phyloP scores from a whole-genome alignment of 164 flowering plant genomes.

The Taxillus chinensis region DNA sequence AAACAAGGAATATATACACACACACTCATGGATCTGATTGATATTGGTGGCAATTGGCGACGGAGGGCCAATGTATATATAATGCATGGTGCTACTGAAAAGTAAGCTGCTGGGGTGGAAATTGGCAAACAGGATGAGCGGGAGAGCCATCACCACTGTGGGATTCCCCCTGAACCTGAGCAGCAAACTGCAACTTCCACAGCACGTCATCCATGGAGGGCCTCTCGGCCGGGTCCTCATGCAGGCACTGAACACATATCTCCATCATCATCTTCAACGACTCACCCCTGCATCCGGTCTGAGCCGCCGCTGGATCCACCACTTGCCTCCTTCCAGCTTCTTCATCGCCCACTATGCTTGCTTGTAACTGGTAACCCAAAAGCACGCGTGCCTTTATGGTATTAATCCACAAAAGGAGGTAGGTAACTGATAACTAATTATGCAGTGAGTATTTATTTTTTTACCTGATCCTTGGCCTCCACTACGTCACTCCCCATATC shows the following conservation, averaged over 20 bases:
- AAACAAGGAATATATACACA: too few species aligned
- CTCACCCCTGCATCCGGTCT: constrained; percentile 36
- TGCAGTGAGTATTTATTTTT: not conserved
- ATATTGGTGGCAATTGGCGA: too few species aligned
- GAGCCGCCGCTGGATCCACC: constrained; percentile 39
- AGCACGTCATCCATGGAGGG: constrained; percentile 89
- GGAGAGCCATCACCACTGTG: constrained; percentile 77
- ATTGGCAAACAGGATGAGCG: constrained; percentile 16
- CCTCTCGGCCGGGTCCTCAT: constrained; percentile 47
- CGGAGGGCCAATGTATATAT: too few species aligned
- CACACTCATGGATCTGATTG: too few species aligned
- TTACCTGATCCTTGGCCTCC: constrained; percentile 20
- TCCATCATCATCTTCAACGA: constrained; percentile 76
- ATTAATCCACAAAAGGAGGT: not conserved
- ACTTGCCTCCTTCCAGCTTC: constrained; percentile 38
- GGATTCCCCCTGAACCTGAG: constrained; percentile 75
- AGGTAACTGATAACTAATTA: not conserved
- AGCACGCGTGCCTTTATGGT: not conserved
- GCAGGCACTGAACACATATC: constrained; percentile 55
- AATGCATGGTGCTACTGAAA: constrained; percentile 4
- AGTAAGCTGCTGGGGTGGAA: constrained; percentile 16
- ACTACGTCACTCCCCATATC: constrained; percentile 39
- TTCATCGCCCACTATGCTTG: constrained; percentile 31
- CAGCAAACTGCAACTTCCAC: constrained; percentile 96
- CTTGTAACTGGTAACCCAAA: constrained; percentile 35